Conservation (phyloP, 169 alveolate genomes). For the Condylostoma magnum region DNA sequence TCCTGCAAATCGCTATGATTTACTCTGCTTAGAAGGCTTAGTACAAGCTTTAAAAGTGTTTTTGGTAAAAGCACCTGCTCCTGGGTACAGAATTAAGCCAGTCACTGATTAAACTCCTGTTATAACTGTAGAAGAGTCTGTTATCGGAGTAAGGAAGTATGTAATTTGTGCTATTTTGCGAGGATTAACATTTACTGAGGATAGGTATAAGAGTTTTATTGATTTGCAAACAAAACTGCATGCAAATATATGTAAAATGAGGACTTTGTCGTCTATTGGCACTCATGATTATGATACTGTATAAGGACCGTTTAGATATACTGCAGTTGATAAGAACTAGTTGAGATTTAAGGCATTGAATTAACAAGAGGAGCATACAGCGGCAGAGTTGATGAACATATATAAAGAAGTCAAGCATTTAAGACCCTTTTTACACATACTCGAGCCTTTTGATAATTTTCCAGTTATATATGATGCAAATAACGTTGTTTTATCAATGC, state of each 20-base stretch:
- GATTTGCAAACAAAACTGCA: conserved; percentile 97
- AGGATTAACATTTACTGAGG: conserved; percentile 85
- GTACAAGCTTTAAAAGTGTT: conserved; percentile 75
- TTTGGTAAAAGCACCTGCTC: conserved; percentile 44
- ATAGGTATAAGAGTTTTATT: conserved; percentile 91
- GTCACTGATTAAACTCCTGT: conserved; percentile 7
- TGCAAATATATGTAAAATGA: conserved; percentile 94
- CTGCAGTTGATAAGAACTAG: conserved; percentile 86
- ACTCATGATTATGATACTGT: conserved; percentile 94
- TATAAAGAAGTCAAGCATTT: conserved; percentile 81
- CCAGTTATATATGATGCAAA: conserved; percentile 93
- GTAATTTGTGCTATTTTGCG: conserved; percentile 95
- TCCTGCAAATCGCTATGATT: conserved; percentile 90
- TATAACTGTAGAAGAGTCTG: conserved; percentile 28
- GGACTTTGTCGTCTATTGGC: conserved; percentile 95
- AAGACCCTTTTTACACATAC: conserved; percentile 86
- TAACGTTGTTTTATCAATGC: conserved; percentile 93
- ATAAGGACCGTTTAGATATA: conserved; percentile 89
- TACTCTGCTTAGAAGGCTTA: conserved; percentile 90
- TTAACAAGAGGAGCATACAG: conserved; percentile 79
- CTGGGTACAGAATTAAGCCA: conserved; percentile 33
- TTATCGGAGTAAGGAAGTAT: conserved; percentile 83
- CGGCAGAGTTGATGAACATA: conserved; percentile 76
- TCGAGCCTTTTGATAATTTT: conserved; percentile 78
- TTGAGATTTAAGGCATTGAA: conserved; percentile 92